Conservation (phyloP, 2,329 filamentous ascomycete genomes). For the Fusarium sp. region DNA sequence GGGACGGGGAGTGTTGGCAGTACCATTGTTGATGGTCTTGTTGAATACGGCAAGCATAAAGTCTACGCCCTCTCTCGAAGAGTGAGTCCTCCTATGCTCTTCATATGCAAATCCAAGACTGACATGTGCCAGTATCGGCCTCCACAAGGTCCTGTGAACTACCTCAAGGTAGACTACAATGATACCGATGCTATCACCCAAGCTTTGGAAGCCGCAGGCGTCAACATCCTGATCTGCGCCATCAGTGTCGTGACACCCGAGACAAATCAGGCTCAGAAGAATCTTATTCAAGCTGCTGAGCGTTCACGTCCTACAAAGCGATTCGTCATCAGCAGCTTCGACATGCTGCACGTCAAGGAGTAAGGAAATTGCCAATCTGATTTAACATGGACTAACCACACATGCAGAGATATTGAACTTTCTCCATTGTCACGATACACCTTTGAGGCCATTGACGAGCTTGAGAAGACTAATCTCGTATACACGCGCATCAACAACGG, state of each 20-base stretch:
- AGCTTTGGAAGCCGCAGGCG: slow-evolving; percentile 5
- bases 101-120: no score
- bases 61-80: slow-evolving; percentile 25
- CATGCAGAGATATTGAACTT: slow-evolving; percentile 26
- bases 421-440: slow-evolving; percentile 37
- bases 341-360: slow-evolving; percentile 39
- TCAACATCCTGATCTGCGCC: slow-evolving; percentile 35
- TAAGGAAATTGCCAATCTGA: rapidly evolving
- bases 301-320: slow-evolving; percentile 11
- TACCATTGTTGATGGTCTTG: slow-evolving; percentile 33
- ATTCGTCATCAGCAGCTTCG: slow-evolving; percentile 40
- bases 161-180: slow-evolving; percentile 28
- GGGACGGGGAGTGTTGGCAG: slow-evolving; percentile 34
- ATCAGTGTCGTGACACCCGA: slow-evolving; percentile 33
- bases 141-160: background rate
- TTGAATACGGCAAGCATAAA: slow-evolving; percentile 28
- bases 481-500: slow-evolving; percentile 40
- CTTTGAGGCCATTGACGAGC: slow-evolving; percentile 37
- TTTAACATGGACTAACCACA: background rate
- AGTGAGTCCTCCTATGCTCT: no score
- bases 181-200: background rate
- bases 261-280: slow-evolving; percentile 32
- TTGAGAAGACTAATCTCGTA: slow-evolving; percentile 11
- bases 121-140: no score
- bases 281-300: slow-evolving; percentile 30